These are phyloP conservation scores for Monosporascus sp. DNA, from an alignment of 2,329 filamentous ascomycete genomes.

Conservation along the genomic window DNA sequence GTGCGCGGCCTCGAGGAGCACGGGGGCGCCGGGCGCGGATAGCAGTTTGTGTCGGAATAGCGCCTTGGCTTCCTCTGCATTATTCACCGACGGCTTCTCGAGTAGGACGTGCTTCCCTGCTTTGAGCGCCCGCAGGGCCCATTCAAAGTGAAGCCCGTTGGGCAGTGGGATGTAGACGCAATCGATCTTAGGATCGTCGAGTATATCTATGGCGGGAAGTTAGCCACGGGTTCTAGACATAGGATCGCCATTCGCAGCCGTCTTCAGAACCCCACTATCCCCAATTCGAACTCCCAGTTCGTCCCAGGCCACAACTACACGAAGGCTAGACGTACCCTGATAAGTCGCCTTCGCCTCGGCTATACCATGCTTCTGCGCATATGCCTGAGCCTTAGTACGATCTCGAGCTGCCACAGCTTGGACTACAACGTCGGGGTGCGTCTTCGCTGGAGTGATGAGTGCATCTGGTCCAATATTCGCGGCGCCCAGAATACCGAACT, in stretches of 20 bases:
- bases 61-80: slow-evolving; percentile 35
- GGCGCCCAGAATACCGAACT: slow-evolving; percentile 38
- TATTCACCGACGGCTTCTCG: slow-evolving; percentile 48
- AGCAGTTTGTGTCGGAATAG: slow-evolving; percentile 38
- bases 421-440: slow-evolving; percentile 49
- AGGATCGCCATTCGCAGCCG: neutral
- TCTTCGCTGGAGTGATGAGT: slow-evolving; percentile 43
- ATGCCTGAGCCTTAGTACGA: slow-evolving; percentile 38
- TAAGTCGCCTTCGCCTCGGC: slow-evolving; percentile 44
- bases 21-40: slow-evolving; percentile 28
- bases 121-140: slow-evolving; percentile 40
- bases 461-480: slow-evolving; percentile 34
- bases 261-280: neutral
- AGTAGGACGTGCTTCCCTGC: slow-evolving; percentile 51
- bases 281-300: neutral
- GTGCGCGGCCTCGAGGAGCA: slow-evolving; percentile 50
- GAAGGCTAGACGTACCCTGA: slow-evolving; percentile 31
- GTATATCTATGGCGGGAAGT: slow-evolving; percentile 20
- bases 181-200: slow-evolving; percentile 38
- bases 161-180: slow-evolving; percentile 48
- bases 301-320: no score
- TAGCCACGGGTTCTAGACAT: neutral
- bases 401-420: slow-evolving; percentile 48
- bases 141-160: slow-evolving; percentile 38
- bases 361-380: slow-evolving; percentile 46